Evolutionary conservation across 2,329 filamentous ascomycete species (phyloP).

Genomic region (Aspergillus uvarum): DNA sequence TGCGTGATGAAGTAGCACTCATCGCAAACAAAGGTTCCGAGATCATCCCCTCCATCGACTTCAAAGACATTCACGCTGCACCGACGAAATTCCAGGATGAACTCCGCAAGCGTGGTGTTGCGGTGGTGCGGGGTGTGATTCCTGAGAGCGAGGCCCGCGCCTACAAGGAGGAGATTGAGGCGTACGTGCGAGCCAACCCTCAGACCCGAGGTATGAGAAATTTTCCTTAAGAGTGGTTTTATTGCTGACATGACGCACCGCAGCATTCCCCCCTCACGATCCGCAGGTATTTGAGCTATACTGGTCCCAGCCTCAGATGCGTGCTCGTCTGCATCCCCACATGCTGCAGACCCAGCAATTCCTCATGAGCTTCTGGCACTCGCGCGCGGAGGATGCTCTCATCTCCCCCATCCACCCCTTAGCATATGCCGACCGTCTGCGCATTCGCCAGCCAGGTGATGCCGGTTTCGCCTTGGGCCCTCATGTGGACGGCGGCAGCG

Average conservation of each 20-base stretch:
- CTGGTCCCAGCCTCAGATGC: slow-evolving; percentile 16
- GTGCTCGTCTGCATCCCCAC: slow-evolving; percentile 14
- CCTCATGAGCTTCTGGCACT: neutral
- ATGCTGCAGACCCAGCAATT: slow-evolving; percentile 14
- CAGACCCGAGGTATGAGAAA: neutral
- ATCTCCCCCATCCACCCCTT: neutral
- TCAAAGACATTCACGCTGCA: neutral
- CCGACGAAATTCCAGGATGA: neutral
- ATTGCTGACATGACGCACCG: neutral
- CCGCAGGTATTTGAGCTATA: slow-evolving; percentile 14
- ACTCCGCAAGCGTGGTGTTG: neutral
- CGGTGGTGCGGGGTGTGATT: neutral
- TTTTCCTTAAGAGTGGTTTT: neutral
- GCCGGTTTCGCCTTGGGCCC: slow-evolving; percentile 65
- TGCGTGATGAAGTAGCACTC: neutral
- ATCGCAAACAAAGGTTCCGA: neutral
- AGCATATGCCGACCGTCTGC: slow-evolving; percentile 55
- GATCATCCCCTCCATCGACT: neutral
- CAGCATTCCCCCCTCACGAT: neutral
- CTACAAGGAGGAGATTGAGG: neutral
- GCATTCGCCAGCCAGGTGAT: slow-evolving; percentile 68
- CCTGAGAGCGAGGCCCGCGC: neutral
- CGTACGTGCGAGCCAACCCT: neutral
- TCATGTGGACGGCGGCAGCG: slow-evolving; percentile 68
- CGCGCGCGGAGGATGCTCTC: neutral